phyloP scores from a whole-genome alignment of 495 filamentous ascomycete genomes.

The Tuber aestivum region DNA sequence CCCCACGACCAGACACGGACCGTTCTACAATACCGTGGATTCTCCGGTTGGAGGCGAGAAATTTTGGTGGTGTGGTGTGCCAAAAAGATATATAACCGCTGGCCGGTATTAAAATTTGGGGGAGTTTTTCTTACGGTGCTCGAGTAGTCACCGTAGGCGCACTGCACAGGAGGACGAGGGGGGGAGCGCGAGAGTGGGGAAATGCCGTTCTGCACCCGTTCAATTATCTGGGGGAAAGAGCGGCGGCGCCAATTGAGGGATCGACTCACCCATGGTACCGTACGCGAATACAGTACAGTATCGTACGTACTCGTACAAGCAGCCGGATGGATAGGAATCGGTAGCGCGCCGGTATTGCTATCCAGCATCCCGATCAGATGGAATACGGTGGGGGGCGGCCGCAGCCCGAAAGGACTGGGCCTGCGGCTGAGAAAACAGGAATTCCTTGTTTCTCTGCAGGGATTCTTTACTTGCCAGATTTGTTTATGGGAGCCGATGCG shows the following conservation, averaged over 20 bases:
- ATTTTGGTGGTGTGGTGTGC: not conserved
- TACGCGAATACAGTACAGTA: not conserved
- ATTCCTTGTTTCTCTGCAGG: not conserved
- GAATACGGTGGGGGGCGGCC: too few species aligned
- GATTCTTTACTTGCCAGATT: not conserved
- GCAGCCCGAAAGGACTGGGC: not conserved
- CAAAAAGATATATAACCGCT: slow-evolving; percentile 2
- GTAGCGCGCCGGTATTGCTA: not conserved
- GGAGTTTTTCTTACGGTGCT: not conserved
- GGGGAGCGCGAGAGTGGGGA: not conserved
- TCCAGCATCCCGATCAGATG: not conserved
- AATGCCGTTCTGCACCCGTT: not conserved
- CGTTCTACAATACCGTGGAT: not conserved
- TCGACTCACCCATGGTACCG: not conserved
- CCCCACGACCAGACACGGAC: not conserved
- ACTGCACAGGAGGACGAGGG: not conserved
- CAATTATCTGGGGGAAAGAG: not conserved
- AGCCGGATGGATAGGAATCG: not conserved
- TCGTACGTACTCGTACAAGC: not conserved
- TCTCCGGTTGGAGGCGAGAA: not conserved
- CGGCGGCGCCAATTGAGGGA: not conserved
- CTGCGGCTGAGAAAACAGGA: slow-evolving; percentile 1
- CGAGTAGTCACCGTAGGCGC: not conserved
- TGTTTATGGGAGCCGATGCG: not conserved
- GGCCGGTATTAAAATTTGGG: not conserved